Base-by-base conservation (phyloP, 2,329 filamentous ascomycete species). In the Venturia effusa region DNA sequence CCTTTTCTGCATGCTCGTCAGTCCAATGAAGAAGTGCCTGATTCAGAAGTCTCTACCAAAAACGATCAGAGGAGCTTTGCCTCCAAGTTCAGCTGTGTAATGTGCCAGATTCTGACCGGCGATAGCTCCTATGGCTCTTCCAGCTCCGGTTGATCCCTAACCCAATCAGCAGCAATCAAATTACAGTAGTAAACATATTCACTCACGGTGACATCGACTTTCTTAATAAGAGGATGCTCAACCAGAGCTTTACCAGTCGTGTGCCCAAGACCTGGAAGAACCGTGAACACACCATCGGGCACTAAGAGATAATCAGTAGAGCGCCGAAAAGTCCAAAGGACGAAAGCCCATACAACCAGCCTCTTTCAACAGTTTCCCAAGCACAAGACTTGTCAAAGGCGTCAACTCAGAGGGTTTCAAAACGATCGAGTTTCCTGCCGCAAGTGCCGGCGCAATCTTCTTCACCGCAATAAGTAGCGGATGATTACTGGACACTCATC, bases 261-360 rank as follows among this genome's bases (percentile, higher is more conserved):
- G 30, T 79, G 79, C 32, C 89, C 89, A 62, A 84, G 81, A 0
- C 89, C 89, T 66, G 90, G 90, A 64, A 91, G 73, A 64, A 92
- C 82, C 73, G 92, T 92, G 67, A 92, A 74, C 4, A 92, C 89
- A 48, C 89, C 89, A 0, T 88, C 84, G 2, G 89, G 89, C 70
- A 92, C 61, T 64, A 51, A 11, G 39, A n/a, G 11, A 27, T 7
- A 13, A 32, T 30, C 17, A 10, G n/a, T n/a, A n/a, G n/a, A n/a
- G n/a, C n/a, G n/a, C n/a, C n/a, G n/a, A n/a, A n/a, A n/a, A n/a
- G n/a, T n/a, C n/a, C n/a, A n/a, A n/a, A n/a, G n/a, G n/a, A n/a
- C n/a, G n/a, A n/a, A n/a, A n/a, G n/a, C n/a, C 8, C 64, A 22
- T 60, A 65, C 61, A 92, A 0, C 89, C 89, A 8, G 88, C 88